A percentile compares a stretch with the other conserved stretches of the same genome.
Conservation (phyloP, 2,329 filamentous ascomycete genomes). For the Bipolaris bicolor region DNA sequence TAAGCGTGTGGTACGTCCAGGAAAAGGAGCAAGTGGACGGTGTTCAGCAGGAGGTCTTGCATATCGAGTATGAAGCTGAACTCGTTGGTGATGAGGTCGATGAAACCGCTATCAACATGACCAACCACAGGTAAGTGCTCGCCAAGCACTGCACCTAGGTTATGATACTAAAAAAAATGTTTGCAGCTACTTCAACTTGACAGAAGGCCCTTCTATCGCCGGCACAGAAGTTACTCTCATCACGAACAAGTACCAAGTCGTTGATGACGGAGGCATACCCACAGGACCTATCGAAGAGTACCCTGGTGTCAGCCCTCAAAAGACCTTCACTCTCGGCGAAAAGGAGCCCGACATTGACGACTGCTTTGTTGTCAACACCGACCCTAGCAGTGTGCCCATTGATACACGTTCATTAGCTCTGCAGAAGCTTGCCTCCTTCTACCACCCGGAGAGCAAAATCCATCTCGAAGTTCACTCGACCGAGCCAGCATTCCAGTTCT, state of each 20-base stretch:
- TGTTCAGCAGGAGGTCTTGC: conserved; percentile 72
- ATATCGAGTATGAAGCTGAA: conserved; percentile 88
- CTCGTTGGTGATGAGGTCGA: conserved; percentile 74
- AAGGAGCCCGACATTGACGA: conserved; percentile 81
- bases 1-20: conserved; percentile 77
- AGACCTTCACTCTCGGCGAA: conserved; percentile 74
- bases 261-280: conserved; percentile 77
- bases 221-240: conserved; percentile 66
- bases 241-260: conserved; percentile 71
- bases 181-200: conserved; percentile 71
- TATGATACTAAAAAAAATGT: conserved; percentile 1
- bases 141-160: background rate
- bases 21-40: conserved; percentile 69
- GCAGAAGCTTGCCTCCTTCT: conserved; percentile 70
- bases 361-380: conserved; percentile 80
- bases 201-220: conserved; percentile 62
- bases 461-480: conserved; percentile 89
- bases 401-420: conserved; percentile 65
- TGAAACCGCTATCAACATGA: conserved; percentile 92
- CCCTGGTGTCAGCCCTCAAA: conserved; percentile 67
- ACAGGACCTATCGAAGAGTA: conserved; percentile 69
- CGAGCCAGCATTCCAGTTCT: conserved; percentile 96
- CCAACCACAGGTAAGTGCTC: conserved; percentile 81
- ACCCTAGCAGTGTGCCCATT: conserved; percentile 59
- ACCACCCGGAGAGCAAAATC: conserved; percentile 74